These are phyloP conservation scores for Suhomyces choctaworum DNA, from an alignment of 1,139 yeast species.

Conservation along the genomic window DNA sequence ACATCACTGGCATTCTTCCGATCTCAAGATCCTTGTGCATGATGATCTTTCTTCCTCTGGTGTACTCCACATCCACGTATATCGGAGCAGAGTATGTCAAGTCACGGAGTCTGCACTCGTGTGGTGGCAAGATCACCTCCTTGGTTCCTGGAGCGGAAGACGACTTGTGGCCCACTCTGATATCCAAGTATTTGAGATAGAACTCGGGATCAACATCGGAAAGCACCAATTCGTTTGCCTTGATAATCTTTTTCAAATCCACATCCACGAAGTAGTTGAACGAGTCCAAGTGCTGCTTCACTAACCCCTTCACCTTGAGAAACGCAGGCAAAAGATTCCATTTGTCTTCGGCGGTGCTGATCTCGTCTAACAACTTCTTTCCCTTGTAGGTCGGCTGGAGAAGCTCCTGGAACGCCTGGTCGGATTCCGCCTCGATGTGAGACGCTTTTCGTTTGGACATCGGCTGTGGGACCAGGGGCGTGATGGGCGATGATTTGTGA, in stretches of 20 bases:
- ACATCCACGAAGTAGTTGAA: conserved; percentile 94
- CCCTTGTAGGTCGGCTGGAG: conserved; percentile 84
- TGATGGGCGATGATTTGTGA: neutral
- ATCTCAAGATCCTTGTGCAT: conserved; percentile 89
- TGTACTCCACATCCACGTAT: conserved; percentile 94
- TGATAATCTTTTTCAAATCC: conserved; percentile 86
- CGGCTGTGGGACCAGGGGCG: conserved; percentile 1
- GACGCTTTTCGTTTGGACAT: conserved; percentile 23
- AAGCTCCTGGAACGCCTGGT: conserved; percentile 70
- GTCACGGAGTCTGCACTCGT: conserved; percentile 93
- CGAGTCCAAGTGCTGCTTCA: conserved; percentile 95
- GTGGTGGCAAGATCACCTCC: conserved; percentile 82
- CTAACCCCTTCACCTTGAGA: conserved; percentile 90
- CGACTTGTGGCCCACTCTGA: conserved; percentile 78
- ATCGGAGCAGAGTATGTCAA: conserved; percentile 95
- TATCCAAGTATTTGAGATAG: conserved; percentile 86
- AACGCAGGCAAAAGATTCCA: conserved; percentile 97
- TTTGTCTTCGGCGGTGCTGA: conserved; percentile 87
- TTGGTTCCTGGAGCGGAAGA: conserved; percentile 50
- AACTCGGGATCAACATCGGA: conserved; percentile 98
- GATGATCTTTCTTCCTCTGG: conserved; percentile 89
- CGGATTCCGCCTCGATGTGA: conserved; percentile 20
- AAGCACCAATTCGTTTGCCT: conserved; percentile 84
- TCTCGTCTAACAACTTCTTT: conserved; percentile 79
- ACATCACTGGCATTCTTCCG: conserved; percentile 98